Evolutionary conservation across 306 rosid genomes (phyloP), one percentile per base, ranked within the genome.

Genomic region (Dalbergia cultrata): DNA sequence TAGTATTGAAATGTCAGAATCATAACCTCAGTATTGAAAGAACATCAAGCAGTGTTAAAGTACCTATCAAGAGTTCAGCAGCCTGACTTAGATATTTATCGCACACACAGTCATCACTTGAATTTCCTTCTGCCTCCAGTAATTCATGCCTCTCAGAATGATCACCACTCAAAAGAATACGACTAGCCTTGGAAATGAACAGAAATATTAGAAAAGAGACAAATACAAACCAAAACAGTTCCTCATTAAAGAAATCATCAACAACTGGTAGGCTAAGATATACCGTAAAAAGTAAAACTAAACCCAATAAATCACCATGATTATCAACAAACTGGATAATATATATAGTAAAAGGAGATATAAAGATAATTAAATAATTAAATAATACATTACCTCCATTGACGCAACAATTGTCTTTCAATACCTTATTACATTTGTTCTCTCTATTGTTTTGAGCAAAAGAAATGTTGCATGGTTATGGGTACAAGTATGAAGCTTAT

Each of bases 1-100:
- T 64, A 4, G 59, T 8, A 18, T 57, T 47, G 54, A 70, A 54
- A 19, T 50, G 37, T 43, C 61, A 60, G 63, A 62, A 62, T 74
- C 44, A 56, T 12, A 58, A 80, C 74, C 10, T n/a, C 19, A 59
- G 34, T 45, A 61, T 59, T 70, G 76, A 73, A 80, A 72, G 61
- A 37, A 62, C 37, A 67, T 31, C 12, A 75, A 43, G 57, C 57
- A 75, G 62, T 54, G 64, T 74, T 65, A 64, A 75, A 83, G 39
- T 89, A 95, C 99, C 95, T 83, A 26, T 83, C 78, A 12, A 79
- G 79, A 88, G 53, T 41, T 90, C 85, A 18, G 88, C 95, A 63
- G 86, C 91, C 88, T 80, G 90, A 54, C 84, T 76, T 74, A 95
- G 92, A 83, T 90, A 95, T 77, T 77, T 87, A 59, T 86, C 92